A percentile compares a stretch with the other conserved stretches of the same genome.
These are phyloP conservation scores for Penicillium dipodomyicola DNA, from an alignment of 495 filamentous ascomycete genomes.

Conservation along the genomic window DNA sequence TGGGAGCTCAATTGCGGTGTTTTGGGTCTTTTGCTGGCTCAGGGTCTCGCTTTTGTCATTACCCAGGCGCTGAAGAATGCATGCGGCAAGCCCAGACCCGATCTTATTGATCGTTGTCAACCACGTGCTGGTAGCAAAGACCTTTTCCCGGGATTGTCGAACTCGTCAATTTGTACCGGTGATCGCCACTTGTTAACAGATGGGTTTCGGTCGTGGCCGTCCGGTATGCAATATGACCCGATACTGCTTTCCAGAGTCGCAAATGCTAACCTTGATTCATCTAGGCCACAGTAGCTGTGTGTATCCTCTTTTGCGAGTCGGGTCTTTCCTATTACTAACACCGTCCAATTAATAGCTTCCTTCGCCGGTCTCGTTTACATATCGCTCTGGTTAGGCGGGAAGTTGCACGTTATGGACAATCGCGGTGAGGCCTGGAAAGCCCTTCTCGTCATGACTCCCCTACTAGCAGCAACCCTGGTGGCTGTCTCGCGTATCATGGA, in stretches of 20 bases:
- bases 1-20: conserved; percentile 86
- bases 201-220: conserved; percentile 83
- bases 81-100: conserved; percentile 81
- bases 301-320: conserved; percentile 3
- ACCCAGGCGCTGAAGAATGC: conserved; percentile 83
- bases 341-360: conserved; percentile 39
- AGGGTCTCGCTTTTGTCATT: conserved; percentile 68
- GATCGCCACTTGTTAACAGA: conserved; percentile 69
- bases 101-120: conserved; percentile 70
- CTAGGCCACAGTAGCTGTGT: conserved; percentile 56
- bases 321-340: conserved; percentile 12
- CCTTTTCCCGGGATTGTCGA: conserved; percentile 53
- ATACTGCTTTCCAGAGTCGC: not conserved
- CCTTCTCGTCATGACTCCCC: conserved; percentile 61
- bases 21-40: conserved; percentile 67
- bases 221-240: conserved; percentile 42
- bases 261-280: conserved; percentile 28
- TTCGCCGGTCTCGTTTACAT: conserved; percentile 82
- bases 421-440: conserved; percentile 74
- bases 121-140: conserved; percentile 45
- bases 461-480: conserved; percentile 53
- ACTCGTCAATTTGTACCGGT: conserved; percentile 64
- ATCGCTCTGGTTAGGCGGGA: conserved; percentile 57
- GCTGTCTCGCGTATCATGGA: conserved; percentile 66
- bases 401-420: conserved; percentile 59